Evolutionary conservation across 2,329 filamentous ascomycete species (phyloP).

Genomic region (Hypoxylon sp.): DNA sequence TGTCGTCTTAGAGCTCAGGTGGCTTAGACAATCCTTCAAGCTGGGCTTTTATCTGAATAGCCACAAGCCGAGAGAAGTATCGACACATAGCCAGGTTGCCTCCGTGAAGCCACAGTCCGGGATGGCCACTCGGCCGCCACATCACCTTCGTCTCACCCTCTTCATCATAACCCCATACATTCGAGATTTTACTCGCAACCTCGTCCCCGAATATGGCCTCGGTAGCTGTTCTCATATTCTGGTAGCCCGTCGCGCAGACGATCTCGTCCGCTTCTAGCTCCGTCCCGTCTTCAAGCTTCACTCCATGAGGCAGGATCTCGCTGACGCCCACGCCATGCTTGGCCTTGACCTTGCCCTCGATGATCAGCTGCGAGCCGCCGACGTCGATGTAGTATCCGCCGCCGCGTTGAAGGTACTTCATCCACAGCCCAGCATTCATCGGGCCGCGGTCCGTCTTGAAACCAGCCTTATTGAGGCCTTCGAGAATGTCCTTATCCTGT

Average conservation of each 20-base stretch:
- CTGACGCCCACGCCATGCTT: slow-evolving; percentile 65
- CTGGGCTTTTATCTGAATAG: slow-evolving; percentile 66
- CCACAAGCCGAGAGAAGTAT: slow-evolving; percentile 70
- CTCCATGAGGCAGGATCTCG: slow-evolving; percentile 59
- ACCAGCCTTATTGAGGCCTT: slow-evolving; percentile 67
- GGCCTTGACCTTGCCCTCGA: slow-evolving; percentile 70
- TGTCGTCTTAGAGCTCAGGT: slow-evolving; percentile 6
- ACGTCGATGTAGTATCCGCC: slow-evolving; percentile 74
- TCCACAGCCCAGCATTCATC: slow-evolving; percentile 66
- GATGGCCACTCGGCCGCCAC: slow-evolving; percentile 73
- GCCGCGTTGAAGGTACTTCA: slow-evolving; percentile 73
- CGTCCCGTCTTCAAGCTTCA: slow-evolving; percentile 64
- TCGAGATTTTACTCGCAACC: slow-evolving; percentile 69
- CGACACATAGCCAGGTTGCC: slow-evolving; percentile 75
- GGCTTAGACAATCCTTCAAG: slow-evolving; percentile 50
- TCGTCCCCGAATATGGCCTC: slow-evolving; percentile 73
- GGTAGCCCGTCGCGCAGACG: slow-evolving; percentile 70
- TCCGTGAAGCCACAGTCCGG: slow-evolving; percentile 76
- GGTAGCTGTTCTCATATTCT: slow-evolving; percentile 77
- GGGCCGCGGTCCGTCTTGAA: slow-evolving; percentile 72
- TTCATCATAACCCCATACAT: slow-evolving; percentile 74
- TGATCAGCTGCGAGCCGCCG: slow-evolving; percentile 67
- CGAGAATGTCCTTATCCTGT: slow-evolving; percentile 58
- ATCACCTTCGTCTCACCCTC: slow-evolving; percentile 70
- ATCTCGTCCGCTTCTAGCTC: slow-evolving; percentile 69